A percentile compares a stretch with the other conserved stretches of the same genome.
Evolutionary conservation across 345 rosid genomes (phyloP).

Genomic region (Hibiscus mutabilis): DNA sequence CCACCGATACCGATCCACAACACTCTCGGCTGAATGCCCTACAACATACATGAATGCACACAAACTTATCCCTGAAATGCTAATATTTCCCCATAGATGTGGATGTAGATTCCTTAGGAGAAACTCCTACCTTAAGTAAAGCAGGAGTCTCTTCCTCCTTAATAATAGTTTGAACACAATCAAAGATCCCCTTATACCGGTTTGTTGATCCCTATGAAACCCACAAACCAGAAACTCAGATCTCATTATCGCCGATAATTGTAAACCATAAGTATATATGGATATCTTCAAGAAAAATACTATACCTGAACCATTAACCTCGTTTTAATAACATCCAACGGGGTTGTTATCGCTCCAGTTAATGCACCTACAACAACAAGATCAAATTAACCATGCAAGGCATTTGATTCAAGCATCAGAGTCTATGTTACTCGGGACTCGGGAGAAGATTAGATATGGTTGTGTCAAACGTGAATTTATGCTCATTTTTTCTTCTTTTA

Average conservation of each 20-base stretch:
- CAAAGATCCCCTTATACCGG: slow-evolving; percentile 72
- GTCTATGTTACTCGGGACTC: background rate
- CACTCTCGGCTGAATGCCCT: slow-evolving; percentile 90
- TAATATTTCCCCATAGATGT: background rate
- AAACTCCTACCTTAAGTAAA: slow-evolving; percentile 59
- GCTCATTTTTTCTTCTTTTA: background rate
- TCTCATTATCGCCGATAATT: background rate
- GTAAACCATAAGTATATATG: background rate
- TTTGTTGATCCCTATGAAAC: slow-evolving; percentile 61
- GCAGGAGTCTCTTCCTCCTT: slow-evolving; percentile 88
- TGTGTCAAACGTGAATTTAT: background rate
- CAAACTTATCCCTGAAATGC: background rate
- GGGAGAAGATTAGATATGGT: background rate
- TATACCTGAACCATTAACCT: slow-evolving; percentile 93
- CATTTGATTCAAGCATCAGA: background rate
- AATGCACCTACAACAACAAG: slow-evolving; percentile 60
- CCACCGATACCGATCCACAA: slow-evolving; percentile 94
- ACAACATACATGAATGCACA: slow-evolving; percentile 11
- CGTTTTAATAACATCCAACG: slow-evolving; percentile 94
- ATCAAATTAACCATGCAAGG: background rate
- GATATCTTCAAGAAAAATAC: background rate
- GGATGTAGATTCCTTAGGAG: background rate
- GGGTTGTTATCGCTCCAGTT: slow-evolving; percentile 96
- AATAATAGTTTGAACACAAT: slow-evolving; percentile 77
- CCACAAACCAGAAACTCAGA: background rate